phyloP scores from a whole-genome alignment of 768 basidiomycete species.

The Mycena leptocephala region DNA sequence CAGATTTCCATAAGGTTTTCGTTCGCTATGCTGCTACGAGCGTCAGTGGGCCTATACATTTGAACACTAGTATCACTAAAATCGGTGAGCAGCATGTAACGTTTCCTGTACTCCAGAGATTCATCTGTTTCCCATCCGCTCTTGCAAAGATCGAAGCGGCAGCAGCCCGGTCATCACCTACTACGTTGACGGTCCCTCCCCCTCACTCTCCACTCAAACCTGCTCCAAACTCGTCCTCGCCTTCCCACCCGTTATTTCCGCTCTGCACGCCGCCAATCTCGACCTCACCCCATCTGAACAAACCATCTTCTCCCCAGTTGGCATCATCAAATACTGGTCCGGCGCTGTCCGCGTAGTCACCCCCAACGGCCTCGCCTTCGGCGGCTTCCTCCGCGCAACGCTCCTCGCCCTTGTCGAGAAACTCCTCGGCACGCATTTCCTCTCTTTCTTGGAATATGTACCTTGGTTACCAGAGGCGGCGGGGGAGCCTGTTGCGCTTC shows the following conservation, averaged over 20 bases:
- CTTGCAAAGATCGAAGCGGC: constrained; percentile 13
- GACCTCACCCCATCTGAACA: constrained; percentile 18
- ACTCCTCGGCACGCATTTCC: constrained; percentile 20
- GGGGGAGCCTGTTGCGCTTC: constrained; percentile 15
- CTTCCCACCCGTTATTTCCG: constrained; percentile 11
- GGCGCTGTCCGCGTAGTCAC: constrained; percentile 13
- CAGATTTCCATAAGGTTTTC: constrained; percentile 21
- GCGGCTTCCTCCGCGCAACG: constrained; percentile 18
- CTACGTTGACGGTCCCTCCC: constrained; percentile 6
- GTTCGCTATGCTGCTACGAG: constrained; percentile 18
- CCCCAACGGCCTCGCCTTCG: constrained; percentile 10
- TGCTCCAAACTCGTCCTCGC: constrained; percentile 20
- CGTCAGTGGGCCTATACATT: constrained; percentile 16
- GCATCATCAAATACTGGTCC: constrained; percentile 17
- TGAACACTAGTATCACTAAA: constrained; percentile 18
- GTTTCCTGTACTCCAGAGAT: constrained; percentile 7
- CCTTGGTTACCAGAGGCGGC: constrained; percentile 18
- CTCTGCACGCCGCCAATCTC: constrained; percentile 17
- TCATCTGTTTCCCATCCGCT: constrained; percentile 14
- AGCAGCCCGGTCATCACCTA: background rate
- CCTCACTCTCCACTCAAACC: constrained; percentile 17
- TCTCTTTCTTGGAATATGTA: constrained; percentile 20
- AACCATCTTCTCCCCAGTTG: constrained; percentile 14
- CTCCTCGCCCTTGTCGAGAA: constrained; percentile 21
- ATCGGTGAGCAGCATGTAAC: constrained; percentile 19